Evolutionary conservation across 805 yeast species (phyloP), one percentile per base, ranked within the genome.

Genomic region (Sugiyamaella smithiae): DNA sequence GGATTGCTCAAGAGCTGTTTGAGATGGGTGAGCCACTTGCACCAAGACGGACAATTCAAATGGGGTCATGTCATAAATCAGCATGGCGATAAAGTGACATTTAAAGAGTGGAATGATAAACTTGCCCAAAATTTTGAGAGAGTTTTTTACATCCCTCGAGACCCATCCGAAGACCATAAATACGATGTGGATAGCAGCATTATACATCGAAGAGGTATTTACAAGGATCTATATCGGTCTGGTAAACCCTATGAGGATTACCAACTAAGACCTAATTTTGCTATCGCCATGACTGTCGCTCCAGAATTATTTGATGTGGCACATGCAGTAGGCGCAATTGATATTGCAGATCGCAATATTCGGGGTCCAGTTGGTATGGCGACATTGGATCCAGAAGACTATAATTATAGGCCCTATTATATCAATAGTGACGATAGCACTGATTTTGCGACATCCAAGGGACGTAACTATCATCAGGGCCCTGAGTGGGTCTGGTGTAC

Each of bases 401-500:
- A 81, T 70, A 90, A 91, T 67, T 91, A 93, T 66, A 76, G 95
- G 54, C 99, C 99, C 1, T 80, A 87, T 68, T 91, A 91, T 67
- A 72, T 73, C 61, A 93, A 91, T 64, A 70, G 88, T 42, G 84
- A 78, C 35, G 98, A 91, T 60, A 80, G 78, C 46, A 80, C 76
- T 3, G 96, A 91, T 66, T 93, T 89, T 74, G 88, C 95, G 0
- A 89, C 97, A 0, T 76, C 97, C 1, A 88, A 89, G 67, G 99
- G 99, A 25, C 78, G 98, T 60, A 93, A 93, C 68, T 91, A 91
- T 65, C 99, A 91, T 67, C 98, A 91, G 69, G 99, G 99, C 1
- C 99, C 99, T 1, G 99, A 93, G 64, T 91, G 99, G 99, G 85
- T 87, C 28, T 91, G 97, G 97, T 78, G 82, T 50, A 74, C 76